These are phyloP conservation scores for Trichoderma reesei DNA, from an alignment of 495 filamentous ascomycete genomes.

Conservation along the genomic window DNA sequence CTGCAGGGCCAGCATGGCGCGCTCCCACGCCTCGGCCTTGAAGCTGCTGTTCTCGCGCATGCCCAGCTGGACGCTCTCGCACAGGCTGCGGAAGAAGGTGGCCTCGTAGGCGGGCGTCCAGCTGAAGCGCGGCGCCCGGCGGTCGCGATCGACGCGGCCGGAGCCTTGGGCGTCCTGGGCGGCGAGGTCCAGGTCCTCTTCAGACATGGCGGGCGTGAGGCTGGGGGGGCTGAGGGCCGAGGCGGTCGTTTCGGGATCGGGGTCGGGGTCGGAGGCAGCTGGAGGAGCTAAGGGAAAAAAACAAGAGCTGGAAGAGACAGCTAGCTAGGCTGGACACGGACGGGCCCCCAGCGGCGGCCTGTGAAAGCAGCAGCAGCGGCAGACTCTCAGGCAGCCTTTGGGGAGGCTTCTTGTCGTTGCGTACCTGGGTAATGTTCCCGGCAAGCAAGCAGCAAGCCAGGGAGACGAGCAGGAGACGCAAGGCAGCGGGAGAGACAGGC, in stretches of 20 bases:
- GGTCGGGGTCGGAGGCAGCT: background rate
- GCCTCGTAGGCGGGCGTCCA: slow-evolving; percentile 40
- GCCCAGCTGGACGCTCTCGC: slow-evolving; percentile 38
- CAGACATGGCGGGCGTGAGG: slow-evolving; percentile 22
- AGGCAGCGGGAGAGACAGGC: background rate
- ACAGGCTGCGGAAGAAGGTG: slow-evolving; percentile 41
- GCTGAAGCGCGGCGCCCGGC: slow-evolving; percentile 41
- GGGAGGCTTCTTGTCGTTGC: no score
- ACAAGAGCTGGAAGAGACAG: no score
- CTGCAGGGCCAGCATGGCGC: slow-evolving; percentile 35
- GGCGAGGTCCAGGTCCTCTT: slow-evolving; percentile 26
- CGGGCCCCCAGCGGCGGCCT: background rate
- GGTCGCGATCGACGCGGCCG: slow-evolving; percentile 18
- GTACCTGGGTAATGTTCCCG: no score
- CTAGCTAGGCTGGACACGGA: background rate
- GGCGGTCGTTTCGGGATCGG: background rate
- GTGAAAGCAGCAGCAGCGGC: background rate
- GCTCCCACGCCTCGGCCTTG: slow-evolving; percentile 43
- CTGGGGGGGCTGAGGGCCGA: background rate
- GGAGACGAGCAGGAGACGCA: no score
- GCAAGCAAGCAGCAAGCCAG: no score
- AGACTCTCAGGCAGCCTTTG: background rate
- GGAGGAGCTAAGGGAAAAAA: no score
- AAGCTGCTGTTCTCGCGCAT: slow-evolving; percentile 42
- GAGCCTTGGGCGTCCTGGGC: slow-evolving; percentile 15